Percentiles rank a stretch among this genome's conserved stretches.
phyloP scores from a whole-genome alignment of 1,284 basidiomycete species.

The Ustilago shanxiensis region DNA sequence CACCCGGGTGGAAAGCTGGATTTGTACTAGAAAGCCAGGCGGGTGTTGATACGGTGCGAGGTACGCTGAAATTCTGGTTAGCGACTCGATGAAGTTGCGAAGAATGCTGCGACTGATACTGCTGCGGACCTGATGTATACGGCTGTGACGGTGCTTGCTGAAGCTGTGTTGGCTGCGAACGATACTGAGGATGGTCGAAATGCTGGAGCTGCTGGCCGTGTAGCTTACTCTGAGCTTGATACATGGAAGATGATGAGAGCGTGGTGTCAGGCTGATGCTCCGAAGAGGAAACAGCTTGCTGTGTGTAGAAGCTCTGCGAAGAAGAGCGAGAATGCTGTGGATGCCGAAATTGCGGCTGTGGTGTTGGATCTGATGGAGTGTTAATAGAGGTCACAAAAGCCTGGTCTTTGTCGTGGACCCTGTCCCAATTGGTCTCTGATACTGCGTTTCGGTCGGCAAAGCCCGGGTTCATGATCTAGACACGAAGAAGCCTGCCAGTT shows the following conservation, averaged over 20 bases:
- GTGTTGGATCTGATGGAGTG: not conserved
- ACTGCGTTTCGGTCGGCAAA: slow-evolving; percentile 14
- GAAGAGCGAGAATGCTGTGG: not conserved
- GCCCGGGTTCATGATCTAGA: slow-evolving; percentile 35
- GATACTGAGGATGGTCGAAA: slow-evolving; percentile 3
- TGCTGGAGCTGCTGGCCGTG: slow-evolving; percentile 11
- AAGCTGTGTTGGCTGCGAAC: not conserved
- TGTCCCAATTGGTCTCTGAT: slow-evolving; percentile 10
- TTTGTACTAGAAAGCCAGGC: slow-evolving; percentile 23
- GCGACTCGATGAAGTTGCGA: not conserved
- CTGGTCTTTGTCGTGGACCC: slow-evolving; percentile 6
- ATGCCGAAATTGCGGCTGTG: not conserved
- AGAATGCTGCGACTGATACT: slow-evolving; percentile 1
- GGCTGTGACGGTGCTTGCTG: not conserved
- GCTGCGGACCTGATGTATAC: slow-evolving; percentile 8
- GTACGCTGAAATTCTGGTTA: slow-evolving; percentile 22
- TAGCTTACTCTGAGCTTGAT: slow-evolving; percentile 11
- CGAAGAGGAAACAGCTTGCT: slow-evolving; percentile 1
- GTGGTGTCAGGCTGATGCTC: not conserved
- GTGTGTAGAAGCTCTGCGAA: not conserved
- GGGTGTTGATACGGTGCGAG: slow-evolving; percentile 22
- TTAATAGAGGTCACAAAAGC: not conserved
- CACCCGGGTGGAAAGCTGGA: slow-evolving; percentile 8
- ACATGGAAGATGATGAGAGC: slow-evolving; percentile 14
- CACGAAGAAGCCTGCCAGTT: not conserved